A percentile compares a stretch with the other conserved stretches of the same genome.
Evolutionary conservation across 352 stramenopile genomes (phyloP).

Genomic region (Globisporangium acanthophoron): DNA sequence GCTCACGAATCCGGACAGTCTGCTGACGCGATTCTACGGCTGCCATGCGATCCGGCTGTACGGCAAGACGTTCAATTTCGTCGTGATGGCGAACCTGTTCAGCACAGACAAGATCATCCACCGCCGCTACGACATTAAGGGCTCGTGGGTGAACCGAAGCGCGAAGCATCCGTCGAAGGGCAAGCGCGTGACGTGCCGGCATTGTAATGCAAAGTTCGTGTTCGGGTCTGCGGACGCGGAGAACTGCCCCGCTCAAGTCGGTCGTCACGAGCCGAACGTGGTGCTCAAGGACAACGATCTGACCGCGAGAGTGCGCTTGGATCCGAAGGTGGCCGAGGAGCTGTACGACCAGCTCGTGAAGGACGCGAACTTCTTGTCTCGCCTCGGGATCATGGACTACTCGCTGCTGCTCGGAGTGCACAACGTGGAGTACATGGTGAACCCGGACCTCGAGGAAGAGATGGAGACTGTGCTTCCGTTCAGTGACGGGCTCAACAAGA

Average conservation of each 20-base stretch:
- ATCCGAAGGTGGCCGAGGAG: conserved; percentile 68
- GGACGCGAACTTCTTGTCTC: conserved; percentile 82
- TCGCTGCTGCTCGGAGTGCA: conserved; percentile 87
- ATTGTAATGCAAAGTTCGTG: conserved; percentile 87
- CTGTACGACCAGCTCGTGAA: conserved; percentile 82
- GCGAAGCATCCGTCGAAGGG: conserved; percentile 84
- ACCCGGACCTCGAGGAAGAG: conserved; percentile 63
- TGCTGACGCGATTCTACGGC: conserved; percentile 80
- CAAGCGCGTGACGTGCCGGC: conserved; percentile 78
- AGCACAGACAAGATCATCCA: conserved; percentile 82
- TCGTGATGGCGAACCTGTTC: conserved; percentile 88
- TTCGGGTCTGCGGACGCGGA: conserved; percentile 79
- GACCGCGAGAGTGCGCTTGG: conserved; percentile 74
- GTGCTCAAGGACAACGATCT: conserved; percentile 88
- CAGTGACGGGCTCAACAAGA: conserved; percentile 3
- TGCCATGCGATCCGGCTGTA: conserved; percentile 84
- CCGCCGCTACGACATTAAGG: conserved; percentile 86
- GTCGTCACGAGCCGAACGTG: conserved; percentile 80
- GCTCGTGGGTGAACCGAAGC: conserved; percentile 85
- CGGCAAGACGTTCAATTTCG: conserved; percentile 88
- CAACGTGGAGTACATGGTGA: conserved; percentile 86
- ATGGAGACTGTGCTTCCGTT: conserved; percentile 5
- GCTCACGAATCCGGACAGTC: conserved; percentile 74
- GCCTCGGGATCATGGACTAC: conserved; percentile 90
- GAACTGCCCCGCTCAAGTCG: conserved; percentile 66